Conservation (phyloP, 129 eudicot genomes). For the Pseudognaphalium luteoalbum region DNA sequence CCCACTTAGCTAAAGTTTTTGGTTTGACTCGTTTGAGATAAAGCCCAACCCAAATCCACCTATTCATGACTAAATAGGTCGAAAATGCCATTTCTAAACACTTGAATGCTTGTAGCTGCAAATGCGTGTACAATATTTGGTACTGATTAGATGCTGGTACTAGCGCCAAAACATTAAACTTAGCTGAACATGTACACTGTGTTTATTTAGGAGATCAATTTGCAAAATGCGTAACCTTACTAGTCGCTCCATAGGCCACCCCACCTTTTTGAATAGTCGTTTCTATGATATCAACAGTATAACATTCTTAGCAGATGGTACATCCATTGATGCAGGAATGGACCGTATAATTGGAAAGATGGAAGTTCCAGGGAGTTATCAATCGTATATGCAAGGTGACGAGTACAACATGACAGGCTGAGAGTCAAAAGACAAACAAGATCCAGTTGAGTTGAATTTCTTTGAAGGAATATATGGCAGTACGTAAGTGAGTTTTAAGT, state of each 20-base stretch:
- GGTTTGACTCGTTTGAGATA: too few species aligned
- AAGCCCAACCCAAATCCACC: too few species aligned
- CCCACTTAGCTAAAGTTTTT: too few species aligned
- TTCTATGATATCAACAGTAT: constrained; percentile 11
- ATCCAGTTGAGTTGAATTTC: neutral
- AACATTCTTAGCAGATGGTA: constrained; percentile 28
- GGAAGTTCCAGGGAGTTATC: constrained; percentile 75
- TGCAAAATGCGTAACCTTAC: neutral
- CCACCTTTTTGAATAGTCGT: neutral
- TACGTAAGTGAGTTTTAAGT: neutral
- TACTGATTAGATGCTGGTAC: too few species aligned
- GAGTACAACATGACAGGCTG: constrained; percentile 77
- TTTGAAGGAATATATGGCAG: neutral
- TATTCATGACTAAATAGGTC: too few species aligned
- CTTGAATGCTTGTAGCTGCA: neutral
- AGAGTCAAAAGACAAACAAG: neutral
- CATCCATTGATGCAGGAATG: constrained; percentile 63
- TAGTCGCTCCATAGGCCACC: neutral
- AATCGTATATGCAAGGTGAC: constrained; percentile 61
- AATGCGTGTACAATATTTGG: neutral
- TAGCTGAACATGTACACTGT: neutral
- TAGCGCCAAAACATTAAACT: neutral
- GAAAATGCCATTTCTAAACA: neutral
- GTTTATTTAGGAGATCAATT: neutral
- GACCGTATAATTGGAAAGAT: constrained; percentile 80